Base-by-base conservation (phyloP, 805 yeast genomes). In the Tetrapisispora taiwanensis region DNA sequence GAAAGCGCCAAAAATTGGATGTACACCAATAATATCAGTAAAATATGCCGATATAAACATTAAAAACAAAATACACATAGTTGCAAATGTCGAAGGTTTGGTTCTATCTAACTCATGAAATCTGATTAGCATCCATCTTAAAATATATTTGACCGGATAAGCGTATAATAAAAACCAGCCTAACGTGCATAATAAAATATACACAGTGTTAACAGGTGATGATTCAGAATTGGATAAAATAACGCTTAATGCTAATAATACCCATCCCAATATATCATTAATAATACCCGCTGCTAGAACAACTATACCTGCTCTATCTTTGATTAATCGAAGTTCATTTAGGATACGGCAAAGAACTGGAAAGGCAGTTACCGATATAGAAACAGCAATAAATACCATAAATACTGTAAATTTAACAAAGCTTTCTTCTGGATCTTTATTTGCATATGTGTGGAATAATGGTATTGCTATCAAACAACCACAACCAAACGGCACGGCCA, bases 1-100 rank as follows among this genome's bases (percentile, higher is more conserved):
- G 55, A 84, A 85, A 0, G 90, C 92, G 35, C 94, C 95, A 62
- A 84, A 84, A 52, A 84, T 84, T 0, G 92, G 84, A 62, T 84
- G 94, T 10, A 83, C 90, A 5, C 94, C 95, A 49, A 84, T 81
- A 46, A 84, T 81, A 58, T 83, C 89, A 2, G 94, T 84, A 58
- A 76, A 82, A 62, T 84, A 84, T 1, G 92, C 77, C 4, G 89
- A 81, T 4, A 73, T 59, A 47, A 84, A 75, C 50, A 78, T 79
- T 45, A 77, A 56, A 8, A 76, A 50, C 44, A 84, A 52, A 28
- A 82, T 74, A 28, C 73, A 56, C 63, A 78, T 63, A 47, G 81
- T 75, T 32, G 80, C 75, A 26, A 76, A 55, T 40, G 82, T 78
- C 1, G 85, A 75, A 12, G 88, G 85, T 15, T 68, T 68, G 1